Evolutionary conservation across 2,329 filamentous ascomycete species (phyloP).

Genomic region (Didymella segeticola): DNA sequence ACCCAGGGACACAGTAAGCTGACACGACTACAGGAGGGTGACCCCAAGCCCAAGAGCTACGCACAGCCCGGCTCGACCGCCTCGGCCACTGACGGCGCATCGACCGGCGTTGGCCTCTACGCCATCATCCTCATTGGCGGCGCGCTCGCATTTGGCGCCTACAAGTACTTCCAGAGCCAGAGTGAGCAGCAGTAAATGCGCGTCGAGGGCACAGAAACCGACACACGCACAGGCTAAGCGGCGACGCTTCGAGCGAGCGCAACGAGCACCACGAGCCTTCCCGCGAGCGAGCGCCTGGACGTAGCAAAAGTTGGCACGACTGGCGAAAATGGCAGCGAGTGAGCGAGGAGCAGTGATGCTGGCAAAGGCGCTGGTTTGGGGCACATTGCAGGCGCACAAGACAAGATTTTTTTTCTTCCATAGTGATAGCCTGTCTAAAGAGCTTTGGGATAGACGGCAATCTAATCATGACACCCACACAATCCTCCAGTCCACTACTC

Average conservation of each 20-base stretch:
- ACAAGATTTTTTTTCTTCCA: too few species aligned
- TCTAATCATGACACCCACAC: constrained; percentile 3
- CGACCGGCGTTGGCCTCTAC: constrained; percentile 81
- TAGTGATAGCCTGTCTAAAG: not conserved
- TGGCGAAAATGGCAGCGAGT: too few species aligned
- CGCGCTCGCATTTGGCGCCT: constrained; percentile 77
- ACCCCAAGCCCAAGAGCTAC: constrained; percentile 74
- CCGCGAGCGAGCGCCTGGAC: not conserved
- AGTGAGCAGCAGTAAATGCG: constrained; percentile 22
- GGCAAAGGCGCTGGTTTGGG: not conserved
- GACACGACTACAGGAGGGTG: constrained; percentile 63
- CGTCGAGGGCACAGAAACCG: not conserved
- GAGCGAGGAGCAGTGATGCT: not conserved
- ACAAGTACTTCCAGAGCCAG: constrained; percentile 78
- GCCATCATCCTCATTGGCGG: constrained; percentile 80
- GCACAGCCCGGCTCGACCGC: constrained; percentile 56
- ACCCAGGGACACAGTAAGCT: not conserved
- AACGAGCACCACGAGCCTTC: not conserved
- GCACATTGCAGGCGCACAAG: not conserved
- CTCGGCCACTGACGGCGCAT: constrained; percentile 57
- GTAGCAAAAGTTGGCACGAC: not conserved
- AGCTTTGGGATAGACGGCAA: constrained; percentile 8
- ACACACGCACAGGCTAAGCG: constrained; percentile 1
- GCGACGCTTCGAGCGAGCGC: not conserved
- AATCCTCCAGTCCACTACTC: too few species aligned